These are phyloP conservation scores for Plasmodium knowlesi DNA, from an alignment of 169 alveolate genomes.

Conservation along the genomic window DNA sequence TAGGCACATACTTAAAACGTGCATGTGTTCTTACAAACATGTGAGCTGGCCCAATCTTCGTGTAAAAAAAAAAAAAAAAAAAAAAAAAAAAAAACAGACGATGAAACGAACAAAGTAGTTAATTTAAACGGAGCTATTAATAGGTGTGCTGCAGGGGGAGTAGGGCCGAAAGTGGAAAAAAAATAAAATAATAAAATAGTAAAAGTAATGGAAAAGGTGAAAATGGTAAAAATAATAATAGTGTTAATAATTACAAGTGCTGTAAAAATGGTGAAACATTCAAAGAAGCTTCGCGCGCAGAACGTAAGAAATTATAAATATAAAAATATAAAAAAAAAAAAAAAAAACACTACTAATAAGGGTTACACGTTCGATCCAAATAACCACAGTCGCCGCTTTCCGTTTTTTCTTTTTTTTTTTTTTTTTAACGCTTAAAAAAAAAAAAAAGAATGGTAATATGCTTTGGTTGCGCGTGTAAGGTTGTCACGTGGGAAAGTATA, in stretches of 20 bases:
- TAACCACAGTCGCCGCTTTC: background rate
- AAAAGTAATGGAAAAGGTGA: background rate
- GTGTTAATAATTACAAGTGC: background rate
- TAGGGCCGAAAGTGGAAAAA: background rate
- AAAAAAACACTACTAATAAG: background rate
- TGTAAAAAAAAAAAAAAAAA: background rate
- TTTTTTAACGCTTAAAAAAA: background rate
- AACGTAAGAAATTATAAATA: background rate
- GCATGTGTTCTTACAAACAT: background rate
- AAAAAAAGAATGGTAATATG: background rate
- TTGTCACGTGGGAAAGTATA: background rate
- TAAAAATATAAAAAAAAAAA: background rate
- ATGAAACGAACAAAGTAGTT: background rate
- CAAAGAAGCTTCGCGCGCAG: background rate
- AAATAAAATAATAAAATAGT: background rate
- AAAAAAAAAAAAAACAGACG: background rate
- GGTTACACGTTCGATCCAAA: background rate
- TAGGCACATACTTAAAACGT: background rate
- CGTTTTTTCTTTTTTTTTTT: background rate
- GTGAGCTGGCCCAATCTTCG: background rate
- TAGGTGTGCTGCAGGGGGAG: background rate
- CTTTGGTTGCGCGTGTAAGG: background rate
- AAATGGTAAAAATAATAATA: background rate
- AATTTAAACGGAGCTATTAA: background rate
- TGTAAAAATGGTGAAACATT: background rate